These are phyloP conservation scores for Erigeron philadelphicus DNA, from an alignment of 140 eudicot species.

Conservation along the genomic window DNA sequence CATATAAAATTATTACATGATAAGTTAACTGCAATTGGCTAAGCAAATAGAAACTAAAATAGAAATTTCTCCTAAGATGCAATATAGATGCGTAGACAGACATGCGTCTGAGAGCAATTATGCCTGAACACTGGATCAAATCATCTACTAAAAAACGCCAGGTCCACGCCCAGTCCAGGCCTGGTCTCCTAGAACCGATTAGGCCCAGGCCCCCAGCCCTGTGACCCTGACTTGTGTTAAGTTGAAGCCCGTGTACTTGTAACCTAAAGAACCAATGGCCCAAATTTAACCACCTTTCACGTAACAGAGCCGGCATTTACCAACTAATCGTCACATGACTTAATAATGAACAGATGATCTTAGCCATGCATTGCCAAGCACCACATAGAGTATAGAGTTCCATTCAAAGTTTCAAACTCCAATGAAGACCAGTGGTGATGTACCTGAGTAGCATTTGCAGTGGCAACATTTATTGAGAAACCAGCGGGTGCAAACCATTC, in stretches of 20 bases:
- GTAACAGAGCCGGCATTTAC: no score
- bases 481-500: constrained; percentile 88
- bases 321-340: no score
- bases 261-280: no score
- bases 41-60: not conserved
- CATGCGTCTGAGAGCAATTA: not conserved
- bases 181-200: not conserved
- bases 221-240: not conserved
- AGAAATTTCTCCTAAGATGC: not conserved
- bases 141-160: no score
- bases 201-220: not conserved
- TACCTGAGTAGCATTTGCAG: constrained; percentile 94
- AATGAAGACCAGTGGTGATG: not conserved
- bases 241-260: no score
- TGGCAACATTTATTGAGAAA: constrained; percentile 84
- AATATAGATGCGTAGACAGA: not conserved
- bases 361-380: not conserved
- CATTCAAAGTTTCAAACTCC: not conserved
- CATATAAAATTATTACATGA: not conserved
- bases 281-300: no score
- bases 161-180: not conserved
- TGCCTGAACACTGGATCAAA: no score
- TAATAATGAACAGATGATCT: not conserved
- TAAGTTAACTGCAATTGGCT: not conserved
- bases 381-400: not conserved